phyloP scores from a whole-genome alignment of 129 eudicot genomes.

The Pulicaria dysenterica region DNA sequence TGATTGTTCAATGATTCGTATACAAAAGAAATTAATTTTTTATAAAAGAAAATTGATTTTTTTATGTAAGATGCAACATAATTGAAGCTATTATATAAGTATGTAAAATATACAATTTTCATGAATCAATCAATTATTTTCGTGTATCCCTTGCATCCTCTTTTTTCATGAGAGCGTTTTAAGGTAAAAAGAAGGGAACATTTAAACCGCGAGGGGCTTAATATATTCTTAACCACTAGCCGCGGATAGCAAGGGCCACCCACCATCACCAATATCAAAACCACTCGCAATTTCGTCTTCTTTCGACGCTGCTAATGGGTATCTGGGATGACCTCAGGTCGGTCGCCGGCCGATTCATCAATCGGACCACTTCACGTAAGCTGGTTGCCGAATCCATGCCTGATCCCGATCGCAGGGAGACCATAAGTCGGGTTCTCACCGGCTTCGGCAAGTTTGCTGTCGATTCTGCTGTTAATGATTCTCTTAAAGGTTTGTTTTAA shows the following conservation, averaged over 20 bases:
- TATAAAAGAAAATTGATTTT: too few relatives aligned
- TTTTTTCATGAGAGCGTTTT: background rate
- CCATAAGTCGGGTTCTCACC: slow-evolving; percentile 43
- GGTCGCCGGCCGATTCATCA: slow-evolving; percentile 30
- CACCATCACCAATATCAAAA: background rate
- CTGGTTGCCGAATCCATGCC: slow-evolving; percentile 39
- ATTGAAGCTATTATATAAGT: too few relatives aligned
- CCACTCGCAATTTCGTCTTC: slow-evolving; percentile 11
- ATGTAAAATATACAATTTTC: too few relatives aligned
- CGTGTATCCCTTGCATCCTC: too few relatives aligned
- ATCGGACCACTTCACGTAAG: slow-evolving; percentile 22
- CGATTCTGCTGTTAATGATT: slow-evolving; percentile 58
- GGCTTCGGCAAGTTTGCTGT: slow-evolving; percentile 62
- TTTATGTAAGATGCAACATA: too few relatives aligned
- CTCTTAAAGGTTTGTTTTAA: slow-evolving; percentile 48
- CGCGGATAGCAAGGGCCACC: slow-evolving; percentile 27
- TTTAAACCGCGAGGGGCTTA: background rate
- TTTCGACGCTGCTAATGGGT: slow-evolving; percentile 40
- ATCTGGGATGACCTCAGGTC: slow-evolving; percentile 58
- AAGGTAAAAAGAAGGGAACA: background rate
- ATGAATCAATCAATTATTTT: too few relatives aligned
- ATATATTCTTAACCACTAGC: slow-evolving; percentile 30
- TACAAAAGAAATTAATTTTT: too few relatives aligned
- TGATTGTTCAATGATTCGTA: too few relatives aligned
- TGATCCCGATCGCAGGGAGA: slow-evolving; percentile 56